A percentile compares a stretch with the other conserved stretches of the same genome.
Conservation (phyloP, 345 rosid genomes). For the Chamaenerion angustifolium region DNA sequence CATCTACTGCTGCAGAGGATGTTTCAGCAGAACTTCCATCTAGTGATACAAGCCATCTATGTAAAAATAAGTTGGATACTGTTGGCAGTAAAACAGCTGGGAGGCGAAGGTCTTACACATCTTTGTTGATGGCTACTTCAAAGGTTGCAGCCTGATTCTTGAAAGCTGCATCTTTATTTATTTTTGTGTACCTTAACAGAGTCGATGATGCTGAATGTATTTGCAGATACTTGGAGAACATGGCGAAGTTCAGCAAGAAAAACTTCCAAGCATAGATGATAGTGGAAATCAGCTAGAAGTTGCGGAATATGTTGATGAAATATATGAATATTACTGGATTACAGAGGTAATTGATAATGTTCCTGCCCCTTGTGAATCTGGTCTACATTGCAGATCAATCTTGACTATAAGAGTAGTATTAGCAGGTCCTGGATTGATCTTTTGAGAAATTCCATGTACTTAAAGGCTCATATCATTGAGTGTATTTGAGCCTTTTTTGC, state of each 20-base stretch:
- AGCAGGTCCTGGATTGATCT: too few species aligned
- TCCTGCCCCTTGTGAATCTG: background rate
- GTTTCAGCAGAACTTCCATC: conserved; percentile 16
- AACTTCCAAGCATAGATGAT: conserved; percentile 65
- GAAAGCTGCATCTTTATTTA: background rate
- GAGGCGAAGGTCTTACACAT: conserved; percentile 86
- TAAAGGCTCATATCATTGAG: too few species aligned
- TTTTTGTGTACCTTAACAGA: background rate
- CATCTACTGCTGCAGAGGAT: conserved; percentile 18
- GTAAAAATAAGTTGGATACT: conserved; percentile 15
- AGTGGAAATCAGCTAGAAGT: conserved; percentile 72
- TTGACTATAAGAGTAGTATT: background rate
- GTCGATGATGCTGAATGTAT: conserved; percentile 6
- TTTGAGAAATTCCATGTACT: too few species aligned
- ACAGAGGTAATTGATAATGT: conserved; percentile 43
- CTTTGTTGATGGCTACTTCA: conserved; percentile 55
- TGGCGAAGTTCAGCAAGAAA: conserved; percentile 31
- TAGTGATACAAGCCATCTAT: conserved; percentile 15
- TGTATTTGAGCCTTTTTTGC: too few species aligned
- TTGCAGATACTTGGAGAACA: conserved; percentile 42
- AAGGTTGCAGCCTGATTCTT: conserved; percentile 31
- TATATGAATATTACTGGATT: conserved; percentile 80
- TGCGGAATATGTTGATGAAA: conserved; percentile 90
- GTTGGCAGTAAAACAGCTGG: conserved; percentile 35
- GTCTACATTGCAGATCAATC: background rate